phyloP scores from a whole-genome alignment of 352 stramenopile species.

The Phytophthora vignae region DNA sequence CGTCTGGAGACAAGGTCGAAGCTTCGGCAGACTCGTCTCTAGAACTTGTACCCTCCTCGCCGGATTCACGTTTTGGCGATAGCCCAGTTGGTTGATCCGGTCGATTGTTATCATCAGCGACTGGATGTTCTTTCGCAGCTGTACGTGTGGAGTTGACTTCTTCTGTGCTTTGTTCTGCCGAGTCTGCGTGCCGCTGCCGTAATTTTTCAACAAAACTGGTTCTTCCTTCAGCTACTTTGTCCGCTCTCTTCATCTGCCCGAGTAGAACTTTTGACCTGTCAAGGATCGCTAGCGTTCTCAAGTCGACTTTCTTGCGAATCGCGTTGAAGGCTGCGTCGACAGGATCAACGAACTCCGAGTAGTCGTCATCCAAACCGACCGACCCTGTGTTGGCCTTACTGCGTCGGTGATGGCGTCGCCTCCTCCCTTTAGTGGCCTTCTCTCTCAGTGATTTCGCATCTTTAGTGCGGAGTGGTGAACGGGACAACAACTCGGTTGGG shows the following conservation, averaged over 20 bases:
- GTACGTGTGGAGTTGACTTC: background rate
- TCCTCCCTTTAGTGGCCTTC: background rate
- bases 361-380: slow-evolving; percentile 14
- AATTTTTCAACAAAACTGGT: slow-evolving; percentile 46
- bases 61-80: background rate
- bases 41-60: background rate
- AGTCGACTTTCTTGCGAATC: slow-evolving; percentile 52
- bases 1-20: slow-evolving; percentile 8
- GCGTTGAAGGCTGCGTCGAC: slow-evolving; percentile 48
- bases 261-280: slow-evolving; percentile 60
- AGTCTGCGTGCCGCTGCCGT: slow-evolving; percentile 24
- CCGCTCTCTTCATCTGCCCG: slow-evolving; percentile 27
- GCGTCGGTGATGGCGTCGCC: slow-evolving; percentile 13
- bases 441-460: slow-evolving; percentile 1
- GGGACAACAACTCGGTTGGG: background rate
- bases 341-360: slow-evolving; percentile 24
- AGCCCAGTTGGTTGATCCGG: background rate
- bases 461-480: slow-evolving; percentile 17
- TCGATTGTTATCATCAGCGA: slow-evolving; percentile 5
- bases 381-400: slow-evolving; percentile 2
- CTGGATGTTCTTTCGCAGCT: background rate
- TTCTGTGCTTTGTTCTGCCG: background rate
- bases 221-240: background rate
- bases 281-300: slow-evolving; percentile 64
- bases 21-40: background rate